phyloP scores from a whole-genome alignment of 176 grass and related monocot genomes.

The Carex myosuroides region DNA sequence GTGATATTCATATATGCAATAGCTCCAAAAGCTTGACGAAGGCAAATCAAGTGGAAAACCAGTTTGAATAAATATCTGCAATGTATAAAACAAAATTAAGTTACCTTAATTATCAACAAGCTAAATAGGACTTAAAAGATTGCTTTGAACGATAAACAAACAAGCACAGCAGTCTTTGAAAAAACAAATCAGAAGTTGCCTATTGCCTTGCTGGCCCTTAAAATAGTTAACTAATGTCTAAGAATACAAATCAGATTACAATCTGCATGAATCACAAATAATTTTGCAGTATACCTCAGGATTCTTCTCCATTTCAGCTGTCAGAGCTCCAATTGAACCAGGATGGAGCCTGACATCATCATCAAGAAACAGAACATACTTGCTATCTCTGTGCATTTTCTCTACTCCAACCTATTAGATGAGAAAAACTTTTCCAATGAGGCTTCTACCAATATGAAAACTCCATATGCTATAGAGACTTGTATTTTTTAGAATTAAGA shows the following conservation, averaged over 20 bases:
- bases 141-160: background rate
- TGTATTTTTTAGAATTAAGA: background rate
- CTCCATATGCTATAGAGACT: background rate
- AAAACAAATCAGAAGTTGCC: background rate
- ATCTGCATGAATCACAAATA: background rate
- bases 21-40: conserved; percentile 97
- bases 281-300: conserved; percentile 48
- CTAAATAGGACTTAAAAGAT: background rate
- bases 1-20: conserved; percentile 99
- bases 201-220: background rate
- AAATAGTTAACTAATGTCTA: background rate
- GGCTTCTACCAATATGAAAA: background rate
- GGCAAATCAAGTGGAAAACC: conserved; percentile 98
- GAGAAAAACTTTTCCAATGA: background rate
- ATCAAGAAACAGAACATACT: conserved; percentile 95
- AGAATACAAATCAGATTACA: background rate
- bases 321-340: conserved; percentile 87
- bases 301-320: conserved; percentile 93
- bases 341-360: conserved; percentile 98
- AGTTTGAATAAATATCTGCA: conserved; percentile 99
- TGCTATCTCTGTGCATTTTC: conserved; percentile 95
- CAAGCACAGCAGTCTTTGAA: conserved; percentile 15
- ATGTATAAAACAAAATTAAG: conserved; percentile 23
- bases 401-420: conserved; percentile 67
- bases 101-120: conserved; percentile 21